Base-by-base conservation (phyloP, 495 filamentous ascomycete genomes). In the Neurospora cerealis region DNA sequence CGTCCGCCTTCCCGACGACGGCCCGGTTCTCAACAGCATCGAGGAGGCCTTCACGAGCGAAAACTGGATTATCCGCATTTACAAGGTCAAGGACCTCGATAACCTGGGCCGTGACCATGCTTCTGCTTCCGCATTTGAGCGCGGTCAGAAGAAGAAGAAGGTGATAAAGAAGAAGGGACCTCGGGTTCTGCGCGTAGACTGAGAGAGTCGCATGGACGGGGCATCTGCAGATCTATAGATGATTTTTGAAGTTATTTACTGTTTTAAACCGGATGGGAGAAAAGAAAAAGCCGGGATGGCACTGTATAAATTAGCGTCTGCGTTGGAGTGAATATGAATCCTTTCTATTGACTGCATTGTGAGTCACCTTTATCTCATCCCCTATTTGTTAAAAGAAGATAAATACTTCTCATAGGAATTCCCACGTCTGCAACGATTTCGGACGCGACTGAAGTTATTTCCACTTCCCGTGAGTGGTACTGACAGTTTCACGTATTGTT, bases 11-110 rank as follows among this genome's bases (percentile, higher is more conserved):
- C 96, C 96, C 24, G 89, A 92, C 8, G 54, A 66, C 7, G 90
- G 93, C 4, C 96, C 96, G 15, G 87, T 91, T 73, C 92, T 99
- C 71, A 93, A 89, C 82, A 95, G 91, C 21, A 81, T 99, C 46
- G 96, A 98, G 79, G 96, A 99, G 83, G 96, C 96, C 2, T 99
- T 95, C 84, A 99, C 96, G 60, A 97, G 93, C 77, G 96, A 99
- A 87, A 99, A 99, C 87, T 99, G 96, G 96, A 99, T 99, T 81
- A 98, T 99, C 80, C 87, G 96, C 70, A 98, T 99, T 80, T 99
- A 97, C 87, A 99, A 99, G 86, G 96, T 99, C 79, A 99, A 99
- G 85, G 94, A 97, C 77, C 90, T 98, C 42, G 96, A 99, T 83
- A 98, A 98, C 79, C 84, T 99, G 70, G 96, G 94, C 37, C 88